Conservation (phyloP, 768 basidiomycete genomes). For the Infundibulicybe gibba region DNA sequence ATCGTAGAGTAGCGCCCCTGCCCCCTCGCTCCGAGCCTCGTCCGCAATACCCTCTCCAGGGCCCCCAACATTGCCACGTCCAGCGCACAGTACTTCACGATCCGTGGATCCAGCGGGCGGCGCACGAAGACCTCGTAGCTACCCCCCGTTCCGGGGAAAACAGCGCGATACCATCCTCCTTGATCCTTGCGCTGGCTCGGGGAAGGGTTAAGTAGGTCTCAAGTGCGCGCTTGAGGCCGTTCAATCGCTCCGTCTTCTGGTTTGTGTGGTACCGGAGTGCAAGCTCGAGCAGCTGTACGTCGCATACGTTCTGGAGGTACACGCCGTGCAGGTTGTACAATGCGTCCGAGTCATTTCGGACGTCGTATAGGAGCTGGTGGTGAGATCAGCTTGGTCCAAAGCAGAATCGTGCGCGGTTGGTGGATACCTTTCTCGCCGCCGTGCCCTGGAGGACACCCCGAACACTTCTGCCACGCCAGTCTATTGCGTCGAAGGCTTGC, state of each 20-base stretch:
- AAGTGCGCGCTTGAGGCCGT: slow-evolving; percentile 17
- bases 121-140: slow-evolving; percentile 21
- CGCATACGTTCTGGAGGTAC: slow-evolving; percentile 21
- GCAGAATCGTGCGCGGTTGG: not conserved
- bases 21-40: not conserved
- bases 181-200: slow-evolving; percentile 19
- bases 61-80: slow-evolving; percentile 24
- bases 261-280: slow-evolving; percentile 19
- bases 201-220: slow-evolving; percentile 18
- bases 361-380: slow-evolving; percentile 28
- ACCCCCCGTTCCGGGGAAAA: slow-evolving; percentile 21
- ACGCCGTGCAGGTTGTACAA: slow-evolving; percentile 23
- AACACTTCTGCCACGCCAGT: slow-evolving; percentile 17
- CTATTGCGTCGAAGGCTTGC: slow-evolving; percentile 23
- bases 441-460: slow-evolving; percentile 14
- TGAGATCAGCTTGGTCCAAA: not conserved
- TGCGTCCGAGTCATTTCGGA: slow-evolving; percentile 30
- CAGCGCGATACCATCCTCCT: slow-evolving; percentile 23
- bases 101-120: slow-evolving; percentile 18
- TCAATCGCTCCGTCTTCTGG: slow-evolving; percentile 13
- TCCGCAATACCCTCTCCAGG: slow-evolving; percentile 10
- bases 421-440: slow-evolving; percentile 16
- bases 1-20: not conserved
- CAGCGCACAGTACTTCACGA: slow-evolving; percentile 23
- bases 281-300: slow-evolving; percentile 29